These are phyloP conservation scores for Cornus kousa DNA, from an alignment of 148 eudicot species.

Conservation along the genomic window DNA sequence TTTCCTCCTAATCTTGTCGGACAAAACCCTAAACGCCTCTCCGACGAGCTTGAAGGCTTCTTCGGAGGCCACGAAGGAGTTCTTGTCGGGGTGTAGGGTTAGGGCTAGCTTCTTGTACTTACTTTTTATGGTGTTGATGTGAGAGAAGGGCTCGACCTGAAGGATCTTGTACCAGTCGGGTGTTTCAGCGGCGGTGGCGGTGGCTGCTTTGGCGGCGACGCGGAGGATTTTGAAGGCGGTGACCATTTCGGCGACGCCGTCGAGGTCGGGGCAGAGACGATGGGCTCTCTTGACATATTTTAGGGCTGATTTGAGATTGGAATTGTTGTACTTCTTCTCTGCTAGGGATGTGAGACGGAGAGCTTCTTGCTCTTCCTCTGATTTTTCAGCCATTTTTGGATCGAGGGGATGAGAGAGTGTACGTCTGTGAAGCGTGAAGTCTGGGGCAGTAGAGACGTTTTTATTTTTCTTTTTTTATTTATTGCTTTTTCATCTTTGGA, in stretches of 20 bases:
- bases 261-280: conserved; percentile 39
- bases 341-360: conserved; percentile 59
- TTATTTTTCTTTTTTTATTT: no score
- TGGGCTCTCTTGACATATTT: conserved; percentile 46
- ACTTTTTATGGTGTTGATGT: conserved; percentile 48
- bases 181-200: not conserved
- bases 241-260: conserved; percentile 49
- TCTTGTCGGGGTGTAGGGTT: conserved; percentile 65
- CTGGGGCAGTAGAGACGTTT: no score
- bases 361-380: conserved; percentile 29
- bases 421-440: not conserved
- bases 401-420: not conserved
- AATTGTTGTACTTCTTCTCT: conserved; percentile 44
- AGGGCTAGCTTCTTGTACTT: conserved; percentile 65
- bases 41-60: conserved; percentile 71
- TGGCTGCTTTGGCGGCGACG: conserved; percentile 20
- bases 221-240: conserved; percentile 54
- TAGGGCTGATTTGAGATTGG: conserved; percentile 49
- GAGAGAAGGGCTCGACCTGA: conserved; percentile 50
- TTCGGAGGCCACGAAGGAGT: conserved; percentile 34
- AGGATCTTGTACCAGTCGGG: conserved; percentile 53
- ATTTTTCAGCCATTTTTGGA: conserved; percentile 7
- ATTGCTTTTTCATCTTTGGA: no score
- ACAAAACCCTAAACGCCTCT: conserved; percentile 52
- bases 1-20: conserved; percentile 50